Percentiles rank a stretch among this genome's conserved stretches.
These are phyloP conservation scores for Tricholoma hemisulphureum DNA, from an alignment of 768 basidiomycete genomes.

Conservation along the genomic window DNA sequence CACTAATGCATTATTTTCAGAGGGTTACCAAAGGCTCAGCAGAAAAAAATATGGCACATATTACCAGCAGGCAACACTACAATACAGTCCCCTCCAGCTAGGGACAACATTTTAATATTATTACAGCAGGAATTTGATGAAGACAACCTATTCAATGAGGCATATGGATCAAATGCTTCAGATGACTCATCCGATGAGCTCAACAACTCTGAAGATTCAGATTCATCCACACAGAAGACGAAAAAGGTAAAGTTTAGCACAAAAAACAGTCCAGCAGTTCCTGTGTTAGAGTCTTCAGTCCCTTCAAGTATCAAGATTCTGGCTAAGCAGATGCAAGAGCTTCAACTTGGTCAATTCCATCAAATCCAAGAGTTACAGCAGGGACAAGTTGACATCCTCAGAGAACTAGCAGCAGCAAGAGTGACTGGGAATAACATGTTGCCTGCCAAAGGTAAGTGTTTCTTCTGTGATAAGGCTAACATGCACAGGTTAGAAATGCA, in stretches of 20 bases:
- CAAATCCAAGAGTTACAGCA: neutral
- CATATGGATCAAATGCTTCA: neutral
- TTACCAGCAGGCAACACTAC: neutral
- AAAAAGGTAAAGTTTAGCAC: neutral
- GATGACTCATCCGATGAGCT: neutral
- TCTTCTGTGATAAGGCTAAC: slow-evolving; percentile 6
- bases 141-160: neutral
- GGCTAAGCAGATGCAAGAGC: neutral
- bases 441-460: slow-evolving; percentile 2
- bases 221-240: neutral
- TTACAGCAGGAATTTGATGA: slow-evolving; percentile 1
- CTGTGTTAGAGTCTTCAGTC: neutral
- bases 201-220: neutral
- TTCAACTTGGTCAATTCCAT: neutral
- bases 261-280: neutral
- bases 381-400: neutral
- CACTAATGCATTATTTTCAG: neutral
- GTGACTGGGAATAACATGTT: neutral
- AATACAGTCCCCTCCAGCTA: neutral
- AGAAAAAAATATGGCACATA: neutral
- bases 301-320: neutral
- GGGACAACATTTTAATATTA: neutral
- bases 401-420: neutral
- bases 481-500: slow-evolving; percentile 5
- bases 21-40: neutral